Percentiles rank a stretch among this genome's conserved stretches.
These are phyloP conservation scores for Psilocybe subaeruginosa DNA, from an alignment of 768 basidiomycete genomes.

Conservation along the genomic window DNA sequence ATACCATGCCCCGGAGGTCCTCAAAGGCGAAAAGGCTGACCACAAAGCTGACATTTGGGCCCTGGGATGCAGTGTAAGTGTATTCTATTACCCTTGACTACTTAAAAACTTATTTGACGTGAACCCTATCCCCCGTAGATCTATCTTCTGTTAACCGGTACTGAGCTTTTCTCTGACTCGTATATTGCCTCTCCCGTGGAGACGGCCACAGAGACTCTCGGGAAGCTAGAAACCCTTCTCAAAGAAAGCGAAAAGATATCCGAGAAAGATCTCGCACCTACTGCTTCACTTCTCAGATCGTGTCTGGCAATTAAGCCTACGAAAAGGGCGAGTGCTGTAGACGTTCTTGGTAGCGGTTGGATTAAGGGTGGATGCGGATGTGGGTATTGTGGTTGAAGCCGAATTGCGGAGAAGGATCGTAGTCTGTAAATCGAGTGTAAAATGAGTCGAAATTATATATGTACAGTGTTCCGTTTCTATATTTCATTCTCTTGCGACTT, in stretches of 20 bases:
- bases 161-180: constrained; percentile 14
- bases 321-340: constrained; percentile 3
- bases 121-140: neutral
- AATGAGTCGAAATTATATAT: neutral
- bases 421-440: too few relatives aligned
- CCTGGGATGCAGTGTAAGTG: constrained; percentile 16
- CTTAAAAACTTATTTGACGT: neutral
- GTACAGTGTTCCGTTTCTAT: neutral
- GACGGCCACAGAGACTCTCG: constrained; percentile 8
- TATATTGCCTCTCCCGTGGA: constrained; percentile 12
- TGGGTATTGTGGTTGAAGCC: constrained; percentile 8
- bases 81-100: neutral
- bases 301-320: constrained; percentile 11
- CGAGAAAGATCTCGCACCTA: constrained; percentile 5
- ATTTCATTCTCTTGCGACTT: neutral
- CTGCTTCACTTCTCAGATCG: constrained; percentile 12
- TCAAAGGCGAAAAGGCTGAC: constrained; percentile 9
- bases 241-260: constrained; percentile 9
- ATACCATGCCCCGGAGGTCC: constrained; percentile 7
- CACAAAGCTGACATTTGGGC: constrained; percentile 13
- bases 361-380: constrained; percentile 10
- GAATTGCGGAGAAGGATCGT: neutral
- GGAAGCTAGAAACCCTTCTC: constrained; percentile 12
- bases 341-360: constrained; percentile 12
- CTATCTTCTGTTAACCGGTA: constrained; percentile 15